These are phyloP conservation scores for Talaromyces sp. DNA, from an alignment of 2,329 filamentous ascomycete species.

Conservation along the genomic window DNA sequence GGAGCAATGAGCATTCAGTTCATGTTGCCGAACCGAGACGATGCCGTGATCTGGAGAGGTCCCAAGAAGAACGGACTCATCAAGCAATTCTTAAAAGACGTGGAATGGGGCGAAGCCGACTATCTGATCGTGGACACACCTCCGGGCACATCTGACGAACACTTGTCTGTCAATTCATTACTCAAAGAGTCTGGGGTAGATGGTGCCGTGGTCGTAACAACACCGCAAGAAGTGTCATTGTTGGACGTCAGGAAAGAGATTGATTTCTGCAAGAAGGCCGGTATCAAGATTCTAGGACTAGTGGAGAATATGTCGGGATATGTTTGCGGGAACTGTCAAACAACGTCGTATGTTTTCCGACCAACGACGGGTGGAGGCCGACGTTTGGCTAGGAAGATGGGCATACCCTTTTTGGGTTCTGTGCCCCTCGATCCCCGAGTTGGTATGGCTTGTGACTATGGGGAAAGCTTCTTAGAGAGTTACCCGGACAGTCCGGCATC, in stretches of 20 bases:
- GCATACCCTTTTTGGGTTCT: constrained; percentile 80
- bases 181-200: constrained; percentile 89
- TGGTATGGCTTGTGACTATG: constrained; percentile 93
- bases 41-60: constrained; percentile 95
- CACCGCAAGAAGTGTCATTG: constrained; percentile 88
- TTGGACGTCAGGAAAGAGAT: constrained; percentile 96
- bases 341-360: constrained; percentile 78
- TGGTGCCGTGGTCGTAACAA: constrained; percentile 88
- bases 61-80: constrained; percentile 98
- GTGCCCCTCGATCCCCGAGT: constrained; percentile 92
- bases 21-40: constrained; percentile 89
- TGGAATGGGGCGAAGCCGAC: constrained; percentile 94
- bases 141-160: constrained; percentile 91
- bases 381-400: constrained; percentile 77
- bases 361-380: constrained; percentile 85
- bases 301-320: constrained; percentile 99
- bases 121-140: constrained; percentile 93
- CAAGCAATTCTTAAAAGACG: constrained; percentile 96
- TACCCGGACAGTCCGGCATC: constrained; percentile 93
- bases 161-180: constrained; percentile 88
- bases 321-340: constrained; percentile 87
- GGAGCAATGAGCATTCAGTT: constrained; percentile 98
- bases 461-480: constrained; percentile 93
- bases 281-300: constrained; percentile 79
- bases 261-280: constrained; percentile 93